These are phyloP conservation scores for Trichomonascaceae sp. DNA, from an alignment of 1,139 yeast species.

Conservation along the genomic window DNA sequence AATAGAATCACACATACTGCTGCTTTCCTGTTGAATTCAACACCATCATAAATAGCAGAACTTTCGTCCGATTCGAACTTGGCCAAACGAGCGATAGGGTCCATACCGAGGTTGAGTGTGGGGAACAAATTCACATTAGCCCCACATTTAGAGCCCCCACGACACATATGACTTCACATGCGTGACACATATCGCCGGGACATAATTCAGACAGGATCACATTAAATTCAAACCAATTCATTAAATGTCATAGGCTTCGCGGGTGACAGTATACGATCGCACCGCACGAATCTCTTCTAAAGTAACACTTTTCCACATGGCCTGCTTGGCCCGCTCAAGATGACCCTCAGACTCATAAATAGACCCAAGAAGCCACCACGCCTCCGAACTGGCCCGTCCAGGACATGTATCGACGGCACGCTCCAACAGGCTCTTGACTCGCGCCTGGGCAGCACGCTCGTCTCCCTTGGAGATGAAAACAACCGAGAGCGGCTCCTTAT, in stretches of 20 bases:
- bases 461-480: conserved; percentile 37
- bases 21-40: conserved; percentile 46
- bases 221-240: background rate
- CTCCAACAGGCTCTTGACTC: conserved; percentile 53
- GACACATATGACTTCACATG: too few relatives aligned
- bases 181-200: too few relatives aligned
- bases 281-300: conserved; percentile 59
- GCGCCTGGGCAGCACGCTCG: conserved; percentile 48
- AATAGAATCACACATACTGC: conserved; percentile 62
- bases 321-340: conserved; percentile 34
- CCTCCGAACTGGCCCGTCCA: conserved; percentile 51
- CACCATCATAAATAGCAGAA: conserved; percentile 32
- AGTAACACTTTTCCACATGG: conserved; percentile 56
- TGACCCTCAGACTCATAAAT: conserved; percentile 55
- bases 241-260: background rate
- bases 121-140: too few relatives aligned
- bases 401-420: conserved; percentile 36
- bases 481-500: conserved; percentile 1
- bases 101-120: too few relatives aligned
- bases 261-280: conserved; percentile 27
- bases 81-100: background rate
- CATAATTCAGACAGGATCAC: too few relatives aligned
- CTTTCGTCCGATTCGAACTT: conserved; percentile 1
- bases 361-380: conserved; percentile 59
- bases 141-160: too few relatives aligned